These are phyloP conservation scores for Alternaria atra DNA, from an alignment of 2,329 filamentous ascomycete species.

Conservation along the genomic window DNA sequence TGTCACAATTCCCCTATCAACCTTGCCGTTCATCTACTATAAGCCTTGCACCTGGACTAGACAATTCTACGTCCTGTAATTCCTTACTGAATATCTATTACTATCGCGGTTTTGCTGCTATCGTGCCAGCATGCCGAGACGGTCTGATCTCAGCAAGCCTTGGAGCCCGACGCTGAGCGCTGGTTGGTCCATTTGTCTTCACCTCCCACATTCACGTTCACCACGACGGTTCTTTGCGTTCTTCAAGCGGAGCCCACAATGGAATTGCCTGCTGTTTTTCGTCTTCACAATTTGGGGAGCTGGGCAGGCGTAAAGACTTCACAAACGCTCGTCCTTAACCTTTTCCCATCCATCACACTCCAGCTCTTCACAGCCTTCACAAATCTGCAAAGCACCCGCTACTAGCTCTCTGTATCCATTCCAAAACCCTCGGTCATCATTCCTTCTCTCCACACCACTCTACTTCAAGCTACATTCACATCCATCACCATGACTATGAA, in stretches of 20 bases:
- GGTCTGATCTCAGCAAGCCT: slow-evolving; percentile 2
- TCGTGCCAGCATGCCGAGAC: not conserved
- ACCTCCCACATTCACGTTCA: slow-evolving; percentile 26
- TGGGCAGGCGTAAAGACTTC: not conserved
- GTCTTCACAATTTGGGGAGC: not conserved
- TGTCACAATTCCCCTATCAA: not conserved
- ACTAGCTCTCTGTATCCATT: slow-evolving; percentile 2
- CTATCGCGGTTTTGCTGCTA: not conserved
- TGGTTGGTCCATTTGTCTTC: slow-evolving; percentile 6
- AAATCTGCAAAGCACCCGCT: not conserved
- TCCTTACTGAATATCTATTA: not conserved
- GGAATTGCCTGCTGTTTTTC: slow-evolving; percentile 9
- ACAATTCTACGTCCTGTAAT: not conserved
- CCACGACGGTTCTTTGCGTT: slow-evolving; percentile 11
- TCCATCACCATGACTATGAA: slow-evolving; percentile 27
- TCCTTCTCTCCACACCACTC: not conserved
- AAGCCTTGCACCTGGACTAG: not conserved
- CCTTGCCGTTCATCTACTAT: not conserved
- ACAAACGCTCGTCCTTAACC: not conserved
- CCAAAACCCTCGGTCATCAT: not conserved
- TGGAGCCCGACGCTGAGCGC: not conserved
- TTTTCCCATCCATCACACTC: slow-evolving; percentile 3
- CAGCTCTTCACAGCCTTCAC: not conserved
- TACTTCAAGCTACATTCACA: not conserved
- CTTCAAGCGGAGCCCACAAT: slow-evolving; percentile 18